Evolutionary conservation across 1,284 basidiomycete species (phyloP), one percentile per base, ranked within the genome.

Genomic region (Pyrrhoderma noxium): DNA sequence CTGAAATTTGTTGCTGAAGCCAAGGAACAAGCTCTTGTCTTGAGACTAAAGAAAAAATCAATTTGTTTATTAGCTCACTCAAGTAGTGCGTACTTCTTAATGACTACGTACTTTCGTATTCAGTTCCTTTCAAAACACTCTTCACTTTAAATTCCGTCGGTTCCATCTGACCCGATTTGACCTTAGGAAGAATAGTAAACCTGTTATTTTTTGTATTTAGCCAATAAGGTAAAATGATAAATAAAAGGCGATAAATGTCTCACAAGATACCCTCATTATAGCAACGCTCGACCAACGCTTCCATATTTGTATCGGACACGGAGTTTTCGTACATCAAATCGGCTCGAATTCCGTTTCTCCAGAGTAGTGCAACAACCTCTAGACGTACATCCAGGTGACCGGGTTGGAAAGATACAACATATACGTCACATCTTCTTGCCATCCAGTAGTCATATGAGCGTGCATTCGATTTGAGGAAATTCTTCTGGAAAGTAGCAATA

Each of bases 381-480:
- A 93, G 73, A 25, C 90, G 76, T 46, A 89, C 86, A 55, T 82
- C 76, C 22, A 93, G 67, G 60, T 83, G 75, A 9, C 89, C 89
- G 1, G 80, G 73, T 51, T 87, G 82, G 58, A 86, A 89, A 0
- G 86, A 87, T 14, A 90, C 81, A 13, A 93, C 73, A 57, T 90
- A 91, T 13, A 90, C 88, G 57, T 90, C 90, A 58, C 89, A 93
- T 37, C 89, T 74, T 11, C 89, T 76, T 16, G 90, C 88, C 63
- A 86, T 89, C 85, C 87, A 93, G 57, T 81, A 87, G 0, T 90
- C 90, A 57, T 92, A 92, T 0, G 88, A 89, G 14, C 82, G 79
- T 55, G 84, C 77, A 61, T 91, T 86, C 1, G 75, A 75, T 60
- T 82, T 79, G 22, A 88, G 76, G 1, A 84, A 82, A 0, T 80